phyloP scores from a whole-genome alignment of 2,329 filamentous ascomycete genomes.

The Aspergillus spinulosporus region DNA sequence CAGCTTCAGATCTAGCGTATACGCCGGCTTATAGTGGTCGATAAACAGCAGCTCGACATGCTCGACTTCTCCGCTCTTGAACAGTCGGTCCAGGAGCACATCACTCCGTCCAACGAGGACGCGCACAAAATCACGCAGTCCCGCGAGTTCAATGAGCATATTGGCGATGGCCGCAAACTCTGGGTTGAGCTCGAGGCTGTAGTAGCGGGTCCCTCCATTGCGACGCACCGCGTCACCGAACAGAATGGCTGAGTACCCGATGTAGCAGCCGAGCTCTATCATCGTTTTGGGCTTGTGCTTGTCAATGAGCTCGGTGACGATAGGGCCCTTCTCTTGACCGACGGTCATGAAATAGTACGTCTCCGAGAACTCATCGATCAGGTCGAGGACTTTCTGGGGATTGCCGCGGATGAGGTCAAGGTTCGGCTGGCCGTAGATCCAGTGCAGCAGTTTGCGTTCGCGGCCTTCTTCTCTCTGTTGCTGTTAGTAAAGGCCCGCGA shows the following conservation, averaged over 20 bases:
- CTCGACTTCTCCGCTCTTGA: slow-evolving; percentile 53
- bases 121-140: slow-evolving; percentile 67
- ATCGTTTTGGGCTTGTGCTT: slow-evolving; percentile 66
- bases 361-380: slow-evolving; percentile 69
- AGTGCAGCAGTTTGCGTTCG: slow-evolving; percentile 71
- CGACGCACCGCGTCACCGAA: slow-evolving; percentile 67
- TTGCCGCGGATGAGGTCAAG: slow-evolving; percentile 64
- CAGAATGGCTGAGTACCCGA: slow-evolving; percentile 77
- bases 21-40: slow-evolving; percentile 78
- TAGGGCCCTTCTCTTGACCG: slow-evolving; percentile 70
- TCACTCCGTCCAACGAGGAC: slow-evolving; percentile 70
- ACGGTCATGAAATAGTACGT: slow-evolving; percentile 79
- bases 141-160: slow-evolving; percentile 71
- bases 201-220: slow-evolving; percentile 66
- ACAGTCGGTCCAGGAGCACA: slow-evolving; percentile 62
- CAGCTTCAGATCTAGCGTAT: slow-evolving; percentile 72
- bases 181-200: slow-evolving; percentile 70
- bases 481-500: neutral
- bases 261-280: slow-evolving; percentile 78
- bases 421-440: slow-evolving; percentile 62
- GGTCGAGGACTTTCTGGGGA: slow-evolving; percentile 64
- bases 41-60: slow-evolving; percentile 73
- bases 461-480: slow-evolving; percentile 62
- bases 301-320: slow-evolving; percentile 68
- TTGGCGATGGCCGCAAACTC: slow-evolving; percentile 71